Percentiles rank a stretch among this genome's conserved stretches.
phyloP scores from a whole-genome alignment of 805 yeast species.

The Candida krabiensis region DNA sequence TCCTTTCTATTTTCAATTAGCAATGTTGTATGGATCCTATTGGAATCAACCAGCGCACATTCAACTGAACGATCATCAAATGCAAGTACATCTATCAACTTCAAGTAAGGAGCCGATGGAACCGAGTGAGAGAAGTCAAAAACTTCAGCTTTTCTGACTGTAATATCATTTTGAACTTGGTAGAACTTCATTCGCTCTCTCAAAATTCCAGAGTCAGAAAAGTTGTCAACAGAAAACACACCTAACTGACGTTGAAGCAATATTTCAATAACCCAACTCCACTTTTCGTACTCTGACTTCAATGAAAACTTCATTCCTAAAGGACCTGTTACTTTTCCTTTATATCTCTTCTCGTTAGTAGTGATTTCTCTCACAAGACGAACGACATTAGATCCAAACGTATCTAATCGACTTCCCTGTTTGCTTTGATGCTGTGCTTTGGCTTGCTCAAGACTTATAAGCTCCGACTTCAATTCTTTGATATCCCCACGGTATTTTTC shows the following conservation, averaged over 20 bases:
- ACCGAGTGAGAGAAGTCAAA: conserved; percentile 51
- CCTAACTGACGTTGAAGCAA: conserved; percentile 49
- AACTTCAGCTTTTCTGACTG: conserved; percentile 54
- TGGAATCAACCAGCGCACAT: conserved; percentile 63
- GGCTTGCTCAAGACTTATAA: conserved; percentile 17
- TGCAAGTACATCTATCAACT: conserved; percentile 61
- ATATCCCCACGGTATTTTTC: conserved; percentile 10
- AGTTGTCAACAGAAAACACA: conserved; percentile 67
- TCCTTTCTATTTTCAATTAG: conserved; percentile 50
- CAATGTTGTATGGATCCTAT: conserved; percentile 57
- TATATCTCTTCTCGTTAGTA: conserved; percentile 37
- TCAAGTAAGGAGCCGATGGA: conserved; percentile 42
- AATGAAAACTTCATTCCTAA: conserved; percentile 62
- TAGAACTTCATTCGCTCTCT: conserved; percentile 34
- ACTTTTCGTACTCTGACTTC: conserved; percentile 50
- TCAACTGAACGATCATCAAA: conserved; percentile 54
- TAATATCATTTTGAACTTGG: conserved; percentile 39
- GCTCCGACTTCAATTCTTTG: conserved; percentile 21
- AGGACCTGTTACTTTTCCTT: conserved; percentile 73
- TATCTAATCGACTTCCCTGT: conserved; percentile 32
- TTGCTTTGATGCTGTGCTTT: conserved; percentile 34
- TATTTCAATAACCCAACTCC: conserved; percentile 63
- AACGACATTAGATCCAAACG: conserved; percentile 51
- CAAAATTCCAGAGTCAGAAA: conserved; percentile 53
- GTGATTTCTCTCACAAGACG: conserved; percentile 42